Evolutionary conservation across 192 early-diverging fungal species (phyloP), one percentile per base, ranked within the genome.

Genomic region (Fimicolochytrium jonesii): DNA sequence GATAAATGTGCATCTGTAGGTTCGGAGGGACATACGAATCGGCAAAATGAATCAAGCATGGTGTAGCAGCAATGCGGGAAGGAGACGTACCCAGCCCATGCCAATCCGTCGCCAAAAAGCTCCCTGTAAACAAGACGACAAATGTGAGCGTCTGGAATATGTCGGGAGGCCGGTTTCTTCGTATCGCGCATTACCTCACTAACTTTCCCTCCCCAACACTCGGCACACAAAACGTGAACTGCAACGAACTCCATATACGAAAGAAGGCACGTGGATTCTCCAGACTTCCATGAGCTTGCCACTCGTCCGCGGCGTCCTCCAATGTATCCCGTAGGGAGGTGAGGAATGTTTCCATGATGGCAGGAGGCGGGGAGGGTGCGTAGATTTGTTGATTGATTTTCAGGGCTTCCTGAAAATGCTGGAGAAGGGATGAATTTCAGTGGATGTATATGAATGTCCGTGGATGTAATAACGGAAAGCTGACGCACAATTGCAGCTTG

Each of bases 41-140:
- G n/a, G n/a, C n/a, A n/a, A n/a, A n/a, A n/a, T n/a, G n/a, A n/a
- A n/a, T n/a, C n/a, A n/a, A n/a, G n/a, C n/a, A n/a, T 57, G 32
- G 9, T 0, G 29, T 70, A 17, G 15, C 20, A 2, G 9, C 22
- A 60, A 61, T 28, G 23, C 32, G 10, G 25, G 46, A 56, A 58
- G 22, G 25, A 41, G 5, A 7, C 57, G 43, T 59, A 75, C 67
- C 75, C 75, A 11, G 72, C 73, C 68, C 71, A 75, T 20, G 54
- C 33, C 1, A 77, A 11, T 13, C 72, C 71, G 29, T 79, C 77
- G 2, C 77, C 77, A 70, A 79, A 79, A 6, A 79, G 41, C 36
- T 79, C 74, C 28, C 75, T 73, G 20, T n/a, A 29, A 42, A 42
- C 41, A 42, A 42, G 15, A 1, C 15, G 15, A 41, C 10, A 13